Evolutionary conservation across 345 rosid species (phyloP).

Genomic region (Aurinia saxatilis): DNA sequence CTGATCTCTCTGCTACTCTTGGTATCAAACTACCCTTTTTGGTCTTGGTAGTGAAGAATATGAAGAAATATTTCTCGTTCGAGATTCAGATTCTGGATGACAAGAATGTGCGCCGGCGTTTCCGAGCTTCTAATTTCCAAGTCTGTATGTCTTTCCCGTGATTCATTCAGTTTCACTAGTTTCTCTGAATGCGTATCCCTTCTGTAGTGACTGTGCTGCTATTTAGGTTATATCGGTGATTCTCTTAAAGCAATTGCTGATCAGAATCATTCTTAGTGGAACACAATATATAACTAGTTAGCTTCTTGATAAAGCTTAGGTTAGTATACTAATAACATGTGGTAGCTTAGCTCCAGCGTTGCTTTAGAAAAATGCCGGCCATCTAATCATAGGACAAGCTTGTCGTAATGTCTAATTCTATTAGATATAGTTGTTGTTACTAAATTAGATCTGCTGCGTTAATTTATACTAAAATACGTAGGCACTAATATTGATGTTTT

Average conservation of each 20-base stretch:
- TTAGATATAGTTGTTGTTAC: not conserved
- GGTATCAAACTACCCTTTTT: slow-evolving; percentile 94
- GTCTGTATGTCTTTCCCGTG: slow-evolving; percentile 66
- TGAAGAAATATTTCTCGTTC: slow-evolving; percentile 88
- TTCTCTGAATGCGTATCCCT: not conserved
- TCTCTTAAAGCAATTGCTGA: not conserved
- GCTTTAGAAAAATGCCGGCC: not conserved
- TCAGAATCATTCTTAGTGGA: not conserved
- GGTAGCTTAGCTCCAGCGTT: not conserved
- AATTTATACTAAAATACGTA: not conserved
- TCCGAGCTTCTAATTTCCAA: slow-evolving; percentile 98
- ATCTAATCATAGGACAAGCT: not conserved
- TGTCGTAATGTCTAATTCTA: not conserved
- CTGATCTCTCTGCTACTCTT: slow-evolving; percentile 82
- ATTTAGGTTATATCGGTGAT: too few relatives aligned
- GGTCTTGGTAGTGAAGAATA: slow-evolving; percentile 85
- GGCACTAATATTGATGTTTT: not conserved
- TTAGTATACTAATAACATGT: not conserved
- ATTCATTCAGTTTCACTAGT: not conserved
- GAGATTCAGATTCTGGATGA: slow-evolving; percentile 97
- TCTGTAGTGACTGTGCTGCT: too few relatives aligned
- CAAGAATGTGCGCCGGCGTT: slow-evolving; percentile 93
- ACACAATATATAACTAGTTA: too few relatives aligned
- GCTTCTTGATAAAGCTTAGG: not conserved
- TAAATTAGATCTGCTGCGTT: not conserved